phyloP scores from a whole-genome alignment of 306 rosid genomes.

The Gastrolobium villosum region DNA sequence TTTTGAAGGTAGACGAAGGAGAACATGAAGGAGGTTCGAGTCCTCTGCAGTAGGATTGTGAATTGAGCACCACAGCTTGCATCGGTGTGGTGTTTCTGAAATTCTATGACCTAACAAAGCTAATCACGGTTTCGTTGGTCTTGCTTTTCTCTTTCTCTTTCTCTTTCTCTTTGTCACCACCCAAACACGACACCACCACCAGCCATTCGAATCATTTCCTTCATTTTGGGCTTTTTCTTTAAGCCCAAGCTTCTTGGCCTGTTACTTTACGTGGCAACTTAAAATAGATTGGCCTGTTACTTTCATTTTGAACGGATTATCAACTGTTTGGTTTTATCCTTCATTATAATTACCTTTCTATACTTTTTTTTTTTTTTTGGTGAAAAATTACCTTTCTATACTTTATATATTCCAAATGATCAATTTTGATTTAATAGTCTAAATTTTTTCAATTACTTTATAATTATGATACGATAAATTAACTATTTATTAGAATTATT shows the following conservation, averaged over 20 bases:
- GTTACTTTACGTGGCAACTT: neutral
- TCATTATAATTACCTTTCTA: too few relatives aligned
- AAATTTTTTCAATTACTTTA: too few relatives aligned
- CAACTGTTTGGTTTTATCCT: too few relatives aligned
- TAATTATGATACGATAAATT: too few relatives aligned
- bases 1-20: constrained; percentile 39
- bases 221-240: constrained; percentile 4
- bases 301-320: too few relatives aligned
- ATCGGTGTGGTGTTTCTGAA: constrained; percentile 43
- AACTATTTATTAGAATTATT: too few relatives aligned
- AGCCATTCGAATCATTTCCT: neutral
- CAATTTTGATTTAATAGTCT: too few relatives aligned
- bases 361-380: too few relatives aligned
- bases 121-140: neutral
- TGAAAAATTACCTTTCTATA: too few relatives aligned
- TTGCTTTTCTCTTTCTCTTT: neutral
- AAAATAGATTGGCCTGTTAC: too few relatives aligned
- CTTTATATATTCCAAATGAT: too few relatives aligned
- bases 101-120: constrained; percentile 6
- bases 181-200: neutral
- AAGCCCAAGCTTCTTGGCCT: neutral
- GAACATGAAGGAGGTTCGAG: constrained; percentile 54
- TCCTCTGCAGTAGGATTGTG: constrained; percentile 54
- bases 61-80: constrained; percentile 68
- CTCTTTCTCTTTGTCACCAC: constrained; percentile 28